phyloP scores from a whole-genome alignment of 257 asterid species.

The Cordia subcordata region DNA sequence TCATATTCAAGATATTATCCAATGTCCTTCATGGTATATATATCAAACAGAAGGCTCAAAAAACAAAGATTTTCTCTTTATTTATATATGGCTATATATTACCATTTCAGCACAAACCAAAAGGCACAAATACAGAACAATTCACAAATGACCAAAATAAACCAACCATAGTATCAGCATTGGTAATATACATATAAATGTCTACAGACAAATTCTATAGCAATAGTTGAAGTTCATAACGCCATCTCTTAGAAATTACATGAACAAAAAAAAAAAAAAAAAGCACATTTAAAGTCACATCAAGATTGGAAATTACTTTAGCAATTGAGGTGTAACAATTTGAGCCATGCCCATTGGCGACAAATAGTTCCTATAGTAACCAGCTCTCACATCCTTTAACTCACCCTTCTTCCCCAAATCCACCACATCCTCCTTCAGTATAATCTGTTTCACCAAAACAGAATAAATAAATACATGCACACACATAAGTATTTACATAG shows the following conservation, averaged over 20 bases:
- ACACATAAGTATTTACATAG: not conserved
- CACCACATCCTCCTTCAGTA: constrained; percentile 81
- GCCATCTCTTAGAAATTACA: too few species aligned
- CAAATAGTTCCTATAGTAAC: constrained; percentile 73
- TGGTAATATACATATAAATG: too few species aligned
- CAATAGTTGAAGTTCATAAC: not conserved
- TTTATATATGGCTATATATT: too few species aligned
- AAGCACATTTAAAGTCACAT: not conserved
- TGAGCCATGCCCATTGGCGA: constrained; percentile 71
- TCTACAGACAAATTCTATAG: too few species aligned
- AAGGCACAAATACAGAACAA: too few species aligned
- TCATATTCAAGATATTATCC: too few species aligned
- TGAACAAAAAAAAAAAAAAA: not conserved
- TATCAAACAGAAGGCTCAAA: too few species aligned
- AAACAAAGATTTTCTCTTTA: too few species aligned
- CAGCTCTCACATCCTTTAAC: constrained; percentile 84
- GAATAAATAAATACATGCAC: not conserved
- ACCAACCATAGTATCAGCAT: not conserved
- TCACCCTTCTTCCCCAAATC: constrained; percentile 85
- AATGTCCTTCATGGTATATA: too few species aligned
- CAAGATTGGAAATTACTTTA: constrained; percentile 43
- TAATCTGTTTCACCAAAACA: constrained; percentile 39
- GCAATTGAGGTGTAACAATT: constrained; percentile 68
- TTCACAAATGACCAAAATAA: too few species aligned
- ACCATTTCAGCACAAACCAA: too few species aligned